A percentile compares a stretch with the other conserved stretches of the same genome.
Evolutionary conservation across 176 grass and related monocot genomes (phyloP).

Genomic region (Carex scoparia): DNA sequence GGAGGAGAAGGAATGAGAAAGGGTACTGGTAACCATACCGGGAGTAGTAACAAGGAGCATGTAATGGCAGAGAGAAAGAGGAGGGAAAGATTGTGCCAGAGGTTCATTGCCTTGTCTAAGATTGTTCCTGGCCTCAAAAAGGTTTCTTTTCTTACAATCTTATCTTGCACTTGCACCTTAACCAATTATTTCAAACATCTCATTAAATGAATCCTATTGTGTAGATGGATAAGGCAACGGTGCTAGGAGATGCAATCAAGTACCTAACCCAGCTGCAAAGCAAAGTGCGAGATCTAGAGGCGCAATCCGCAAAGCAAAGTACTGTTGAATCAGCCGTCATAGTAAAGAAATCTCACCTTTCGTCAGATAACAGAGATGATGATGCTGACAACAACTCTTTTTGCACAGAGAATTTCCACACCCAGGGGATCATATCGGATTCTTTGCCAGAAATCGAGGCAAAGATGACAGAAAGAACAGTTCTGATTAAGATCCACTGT

Average conservation of each 20-base stretch:
- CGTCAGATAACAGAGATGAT: slow-evolving; percentile 45
- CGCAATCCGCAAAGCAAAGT: slow-evolving; percentile 40
- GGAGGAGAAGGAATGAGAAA: background rate
- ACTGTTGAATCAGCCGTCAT: slow-evolving; percentile 68
- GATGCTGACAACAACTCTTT: slow-evolving; percentile 53
- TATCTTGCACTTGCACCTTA: too few species aligned
- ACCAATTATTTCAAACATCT: background rate
- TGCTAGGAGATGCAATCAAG: slow-evolving; percentile 86
- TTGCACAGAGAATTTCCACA: slow-evolving; percentile 42
- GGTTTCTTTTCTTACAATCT: slow-evolving; percentile 1
- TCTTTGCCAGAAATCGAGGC: slow-evolving; percentile 77
- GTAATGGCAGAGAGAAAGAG: slow-evolving; percentile 80
- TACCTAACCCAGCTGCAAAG: slow-evolving; percentile 86
- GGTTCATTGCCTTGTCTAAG: slow-evolving; percentile 84
- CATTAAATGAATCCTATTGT: background rate
- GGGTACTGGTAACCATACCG: background rate
- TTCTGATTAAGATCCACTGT: slow-evolving; percentile 86
- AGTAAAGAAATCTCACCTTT: slow-evolving; percentile 58
- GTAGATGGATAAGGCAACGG: slow-evolving; percentile 97
- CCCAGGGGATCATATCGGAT: slow-evolving; percentile 10
- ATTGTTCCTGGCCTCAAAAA: slow-evolving; percentile 95
- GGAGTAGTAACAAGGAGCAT: slow-evolving; percentile 72
- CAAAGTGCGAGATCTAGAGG: slow-evolving; percentile 59
- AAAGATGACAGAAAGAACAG: slow-evolving; percentile 47
- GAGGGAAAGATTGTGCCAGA: slow-evolving; percentile 86